Evolutionary conservation across 805 yeast species (phyloP), one percentile per base, ranked within the genome.

Genomic region (Candida nonsorbophila): DNA sequence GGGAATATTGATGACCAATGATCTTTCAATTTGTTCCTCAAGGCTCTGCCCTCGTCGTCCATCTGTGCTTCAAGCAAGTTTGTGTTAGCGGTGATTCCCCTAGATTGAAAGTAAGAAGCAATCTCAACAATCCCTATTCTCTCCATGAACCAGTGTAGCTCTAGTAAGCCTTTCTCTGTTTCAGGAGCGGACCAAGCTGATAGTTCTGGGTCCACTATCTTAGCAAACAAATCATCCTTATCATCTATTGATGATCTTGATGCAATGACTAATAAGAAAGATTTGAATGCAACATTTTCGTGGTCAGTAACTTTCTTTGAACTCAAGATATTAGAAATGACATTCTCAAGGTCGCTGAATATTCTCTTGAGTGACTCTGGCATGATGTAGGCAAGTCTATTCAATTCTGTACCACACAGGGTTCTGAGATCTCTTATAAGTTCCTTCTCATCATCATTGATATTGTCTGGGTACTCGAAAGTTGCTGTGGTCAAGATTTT

Each of bases 101-200:
- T 67, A 6, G 74, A 72, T 37, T 80, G 79, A 56, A 94, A 92
- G 50, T 92, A 92, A 35, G 82, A 82, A 0, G 97, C 95, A 47
- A 92, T 94, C 50, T 79, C 78, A 3, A 87, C 97, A 32, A 92
- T 85, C 3, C 98, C 98, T 29, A 94, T 71, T 45, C 97, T 72
- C 56, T 88, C 97, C 97, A 92, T 90, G 45, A 92, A 92, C 97
- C 97, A 92, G 37, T 86, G 95, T 25, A 94, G 67, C 49, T 90
- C 94, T 47, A 79, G 65, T 16, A 92, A 62, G 0, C 97, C 97
- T 48, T 86, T 86, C 38, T 85, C 87, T 0, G 97, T 90, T 7
- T 76, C 79, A 13, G 87, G 90, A 25, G 88, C 87, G 1, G 90
- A 79, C 99, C 99, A 92, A 0, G 95, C 88, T 8, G 72, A 60